Evolutionary conservation across 345 rosid species (phyloP), one percentile per base, ranked within the genome.

Genomic region (Rhizophora mangle): DNA sequence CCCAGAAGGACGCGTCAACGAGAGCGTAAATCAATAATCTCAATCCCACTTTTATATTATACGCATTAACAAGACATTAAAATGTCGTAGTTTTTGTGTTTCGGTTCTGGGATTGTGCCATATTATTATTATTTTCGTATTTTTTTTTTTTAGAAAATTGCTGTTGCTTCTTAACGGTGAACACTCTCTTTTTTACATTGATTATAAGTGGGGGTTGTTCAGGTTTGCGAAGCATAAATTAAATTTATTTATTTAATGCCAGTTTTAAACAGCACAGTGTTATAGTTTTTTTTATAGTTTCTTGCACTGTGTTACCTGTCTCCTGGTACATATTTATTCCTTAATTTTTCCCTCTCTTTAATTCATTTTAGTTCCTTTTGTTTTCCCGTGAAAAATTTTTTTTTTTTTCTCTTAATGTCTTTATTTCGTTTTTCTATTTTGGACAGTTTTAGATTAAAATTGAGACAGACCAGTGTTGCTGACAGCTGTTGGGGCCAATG

Each of bases 161-260:
- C 0, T 5, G 84, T 71, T 80, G 86, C 82, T 83, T 80, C 84
- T 31, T 83, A 64, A 68, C 71, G 82, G 82, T 78, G 82, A 83
- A 78, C 80, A 63, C 83, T 67, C 68, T 70, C 71, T 11, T 43
- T 11, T 11, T 43, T 11, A 43, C 3, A 2, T 11, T 39, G 13
- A 63, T 29, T 32, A 6, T 26, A 1, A 47, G n/a, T 73, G 71
- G 52, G 75, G 47, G 76, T 78, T 70, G 74, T 80, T 80, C 82
- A 68, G 57, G 84, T 80, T 83, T 83, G 78, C 82, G 82, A 78
- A 80, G 86, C 84, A 80, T 78, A 76, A 4, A 78, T 73, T 27
- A 30, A 77, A 11, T 43, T 43, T 43, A 37, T 37, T 8, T 24
- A 3, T 6, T 49, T 13, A 19, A 16, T 29, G 37, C 82, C 82